Conservation (phyloP, 2,329 filamentous ascomycete species). For the Aspergillus ochraceoroseus region DNA sequence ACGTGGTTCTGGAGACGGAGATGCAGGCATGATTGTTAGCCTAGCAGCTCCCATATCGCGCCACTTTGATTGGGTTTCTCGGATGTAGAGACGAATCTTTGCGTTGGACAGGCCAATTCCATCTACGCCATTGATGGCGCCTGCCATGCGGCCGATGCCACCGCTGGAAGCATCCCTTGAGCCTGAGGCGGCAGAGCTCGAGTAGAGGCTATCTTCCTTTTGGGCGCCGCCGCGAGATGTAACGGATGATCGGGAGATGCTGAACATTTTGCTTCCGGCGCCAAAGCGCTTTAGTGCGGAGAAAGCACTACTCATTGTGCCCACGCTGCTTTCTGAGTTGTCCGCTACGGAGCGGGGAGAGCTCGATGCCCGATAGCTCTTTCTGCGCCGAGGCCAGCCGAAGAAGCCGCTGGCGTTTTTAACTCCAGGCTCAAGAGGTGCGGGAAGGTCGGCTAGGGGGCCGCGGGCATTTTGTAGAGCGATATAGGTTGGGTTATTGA, state of each 20-base stretch:
- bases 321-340: slow-evolving; percentile 69
- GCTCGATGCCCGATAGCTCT: slow-evolving; percentile 55
- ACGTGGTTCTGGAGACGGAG: slow-evolving; percentile 26
- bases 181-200: slow-evolving; percentile 47
- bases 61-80: slow-evolving; percentile 74
- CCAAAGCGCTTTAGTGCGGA: slow-evolving; percentile 71
- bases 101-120: slow-evolving; percentile 66
- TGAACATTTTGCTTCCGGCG: slow-evolving; percentile 68
- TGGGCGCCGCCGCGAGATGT: slow-evolving; percentile 51
- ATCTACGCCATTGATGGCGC: slow-evolving; percentile 49
- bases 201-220: slow-evolving; percentile 54
- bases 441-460: slow-evolving; percentile 54
- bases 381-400: slow-evolving; percentile 49
- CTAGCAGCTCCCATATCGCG: slow-evolving; percentile 81
- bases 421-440: slow-evolving; percentile 44
- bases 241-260: slow-evolving; percentile 74
- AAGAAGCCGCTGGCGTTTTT: slow-evolving; percentile 43
- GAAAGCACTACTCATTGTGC: slow-evolving; percentile 73
- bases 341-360: slow-evolving; percentile 53
- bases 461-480: slow-evolving; percentile 66
- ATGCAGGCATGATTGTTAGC: slow-evolving; percentile 69
- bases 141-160: slow-evolving; percentile 50
- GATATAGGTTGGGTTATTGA: slow-evolving; percentile 90
- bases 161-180: slow-evolving; percentile 51
- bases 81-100: slow-evolving; percentile 78